Evolutionary conservation across 2,329 filamentous ascomycete species (phyloP).

Genomic region (Whalleya microplaca): DNA sequence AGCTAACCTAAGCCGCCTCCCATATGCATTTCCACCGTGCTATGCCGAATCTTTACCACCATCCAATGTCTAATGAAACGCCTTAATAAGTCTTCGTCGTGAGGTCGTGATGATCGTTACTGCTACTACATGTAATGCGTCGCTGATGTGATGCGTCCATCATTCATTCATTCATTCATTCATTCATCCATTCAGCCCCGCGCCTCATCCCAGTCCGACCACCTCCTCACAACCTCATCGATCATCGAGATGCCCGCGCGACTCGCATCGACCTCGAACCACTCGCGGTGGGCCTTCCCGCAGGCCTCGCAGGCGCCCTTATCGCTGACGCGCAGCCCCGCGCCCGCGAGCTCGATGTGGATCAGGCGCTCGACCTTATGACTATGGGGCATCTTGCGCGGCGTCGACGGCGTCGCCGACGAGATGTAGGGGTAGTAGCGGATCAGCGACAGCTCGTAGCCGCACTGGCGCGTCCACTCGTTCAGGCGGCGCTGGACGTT

Average conservation of each 20-base stretch:
- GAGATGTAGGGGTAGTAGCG: constrained; percentile 87
- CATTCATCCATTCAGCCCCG: constrained; percentile 16
- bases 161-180: no score
- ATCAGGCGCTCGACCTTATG: constrained; percentile 89
- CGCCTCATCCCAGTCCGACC: constrained; percentile 81
- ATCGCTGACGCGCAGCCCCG: constrained; percentile 58
- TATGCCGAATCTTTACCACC: no score
- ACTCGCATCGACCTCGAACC: constrained; percentile 87
- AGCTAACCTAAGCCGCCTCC: background rate
- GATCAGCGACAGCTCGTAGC: constrained; percentile 83
- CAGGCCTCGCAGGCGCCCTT: constrained; percentile 71
- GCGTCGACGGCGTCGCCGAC: constrained; percentile 44
- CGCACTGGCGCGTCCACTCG: constrained; percentile 93
- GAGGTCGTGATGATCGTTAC: no score
- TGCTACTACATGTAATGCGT: no score
- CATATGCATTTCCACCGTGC: no score
- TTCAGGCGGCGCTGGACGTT: constrained; percentile 92
- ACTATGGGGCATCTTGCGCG: constrained; percentile 79
- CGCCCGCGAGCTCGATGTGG: constrained; percentile 79
- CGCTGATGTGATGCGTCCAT: no score
- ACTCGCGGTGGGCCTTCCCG: constrained; percentile 86
- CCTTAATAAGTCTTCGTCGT: no score
- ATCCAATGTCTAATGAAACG: no score
- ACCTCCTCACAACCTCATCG: constrained; percentile 74
- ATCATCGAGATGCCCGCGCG: constrained; percentile 69